These are phyloP conservation scores for Trichoderma endophyticum DNA, from an alignment of 2,329 filamentous ascomycete genomes.

Conservation along the genomic window DNA sequence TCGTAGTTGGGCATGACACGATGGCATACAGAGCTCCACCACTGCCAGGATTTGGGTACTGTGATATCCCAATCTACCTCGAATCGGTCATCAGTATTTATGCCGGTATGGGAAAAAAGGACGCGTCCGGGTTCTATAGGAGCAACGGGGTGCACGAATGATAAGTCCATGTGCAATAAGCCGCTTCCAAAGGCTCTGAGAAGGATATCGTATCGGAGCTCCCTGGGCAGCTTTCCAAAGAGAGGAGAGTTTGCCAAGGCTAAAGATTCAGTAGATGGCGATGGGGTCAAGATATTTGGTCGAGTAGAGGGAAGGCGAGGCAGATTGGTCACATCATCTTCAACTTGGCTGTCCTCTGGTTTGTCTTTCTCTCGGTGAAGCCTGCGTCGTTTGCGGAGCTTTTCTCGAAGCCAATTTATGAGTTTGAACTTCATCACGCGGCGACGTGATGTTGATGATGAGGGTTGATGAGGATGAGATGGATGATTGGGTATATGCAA, in stretches of 20 bases:
- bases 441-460: neutral
- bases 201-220: neutral
- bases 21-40: neutral
- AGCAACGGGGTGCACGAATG: neutral
- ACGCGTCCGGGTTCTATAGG: neutral
- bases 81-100: neutral
- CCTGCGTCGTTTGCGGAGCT: neutral
- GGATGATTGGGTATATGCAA: neutral
- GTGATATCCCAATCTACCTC: neutral
- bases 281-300: neutral
- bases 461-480: neutral
- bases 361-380: accelerated
- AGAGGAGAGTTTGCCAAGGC: neutral
- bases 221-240: neutral
- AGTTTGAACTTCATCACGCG: neutral
- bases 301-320: neutral
- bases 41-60: neutral
- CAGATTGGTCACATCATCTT: neutral
- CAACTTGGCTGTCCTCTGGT: neutral
- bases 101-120: neutral
- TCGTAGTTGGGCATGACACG: neutral
- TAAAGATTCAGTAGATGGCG: neutral
- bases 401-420: neutral
- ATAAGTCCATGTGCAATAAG: neutral
- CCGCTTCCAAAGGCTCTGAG: neutral